Base-by-base conservation (phyloP, 495 filamentous ascomycete genomes). In the Hypoxylon fragiforme region DNA sequence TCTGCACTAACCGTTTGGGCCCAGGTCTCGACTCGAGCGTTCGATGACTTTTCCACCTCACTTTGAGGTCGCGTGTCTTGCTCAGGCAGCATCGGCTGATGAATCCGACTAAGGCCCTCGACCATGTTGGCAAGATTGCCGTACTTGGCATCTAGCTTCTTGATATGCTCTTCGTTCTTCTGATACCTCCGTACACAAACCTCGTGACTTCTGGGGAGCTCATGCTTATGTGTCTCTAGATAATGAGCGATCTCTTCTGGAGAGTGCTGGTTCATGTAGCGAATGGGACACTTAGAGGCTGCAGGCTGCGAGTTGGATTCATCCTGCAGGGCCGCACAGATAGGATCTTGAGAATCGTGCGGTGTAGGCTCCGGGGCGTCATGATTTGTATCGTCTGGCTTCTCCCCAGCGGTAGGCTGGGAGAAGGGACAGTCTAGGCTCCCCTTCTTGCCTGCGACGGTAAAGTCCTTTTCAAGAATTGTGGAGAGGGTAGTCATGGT, bases 101-200 rank as follows among this genome's bases (percentile, higher is more conserved):
- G 91, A 55, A 92, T 91, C 47, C 81, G 76, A 38, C 90, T 86
- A 19, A 96, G 75, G 16, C 89, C 89, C 65, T 89, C 84, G 41
- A 96, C 91, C 91, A 96, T 95, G 70, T 79, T 92, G 49, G 87
- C 89, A 18, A 96, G 75, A 62, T 83, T 90, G 2, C 90, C 91
- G 57, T 96, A 96, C 61, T 96, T 96, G 32, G 88, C 89, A 64
- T 96, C 91, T 19, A 96, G 75, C 62, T 91, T 86, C 46, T 82
- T 82, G 60, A 95, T 90, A 52, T 88, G 87, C 52, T 87, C 80
- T 20, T 88, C 83, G 64, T 92, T 91, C 64, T 80, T 82, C 66
- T 95, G 90, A 68, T 91, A 95, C 31, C 91, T 82, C 56, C 85
- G 82, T 46, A 96, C 87, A 66, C 91, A 96, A 14, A 96, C 83